Evolutionary conservation across 495 filamentous ascomycete genomes (phyloP), one percentile per base, ranked within the genome.

Genomic region (Penicillium salamii): DNA sequence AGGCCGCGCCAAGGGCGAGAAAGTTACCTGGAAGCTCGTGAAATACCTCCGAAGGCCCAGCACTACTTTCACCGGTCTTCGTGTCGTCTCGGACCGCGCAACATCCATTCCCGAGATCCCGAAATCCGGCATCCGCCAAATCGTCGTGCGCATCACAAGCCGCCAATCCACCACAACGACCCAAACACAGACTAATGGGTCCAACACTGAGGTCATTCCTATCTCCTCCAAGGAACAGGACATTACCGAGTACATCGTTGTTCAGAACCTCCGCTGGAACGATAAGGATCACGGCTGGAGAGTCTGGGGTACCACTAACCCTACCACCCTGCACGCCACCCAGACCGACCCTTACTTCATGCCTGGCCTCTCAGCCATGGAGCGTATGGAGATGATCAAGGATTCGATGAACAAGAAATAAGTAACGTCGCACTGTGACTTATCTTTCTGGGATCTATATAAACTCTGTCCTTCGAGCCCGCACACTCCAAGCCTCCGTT

Each of bases 231-330:
- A 81, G 62, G 71, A 79, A 63, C 83, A 81, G 57, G 82, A 85
- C 49, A 74, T 86, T 48, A 66, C 71, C 1, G 91, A 97, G 73
- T 86, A 95, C 58, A 18, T 97, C n/a, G 86, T 92, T 5, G 57
- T 96, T 17, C 87, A 90, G 70, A 76, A 77, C 57, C 54, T 67
- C 19, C 63, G 84, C 40, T 67, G 78, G 68, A 72, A 72, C 2
- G 87, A 80, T 43, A 58, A 74, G 52, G 75, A 82, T 34, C 67
- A 65, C 31, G 76, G 77, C 11, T 97, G 91, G 91, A 79, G 76
- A 62, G 61, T 95, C 39, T 88, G 90, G 83, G 90, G 90, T 19
- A 83, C 81, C 29, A 65, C 80, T 31, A 70, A 77, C 52, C 77
- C 85, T 57, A 86, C 80, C 8, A 80, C 75, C 33, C n/a, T 64